These are phyloP conservation scores for Mycena latifolia DNA, from an alignment of 768 basidiomycete genomes.

Conservation along the genomic window DNA sequence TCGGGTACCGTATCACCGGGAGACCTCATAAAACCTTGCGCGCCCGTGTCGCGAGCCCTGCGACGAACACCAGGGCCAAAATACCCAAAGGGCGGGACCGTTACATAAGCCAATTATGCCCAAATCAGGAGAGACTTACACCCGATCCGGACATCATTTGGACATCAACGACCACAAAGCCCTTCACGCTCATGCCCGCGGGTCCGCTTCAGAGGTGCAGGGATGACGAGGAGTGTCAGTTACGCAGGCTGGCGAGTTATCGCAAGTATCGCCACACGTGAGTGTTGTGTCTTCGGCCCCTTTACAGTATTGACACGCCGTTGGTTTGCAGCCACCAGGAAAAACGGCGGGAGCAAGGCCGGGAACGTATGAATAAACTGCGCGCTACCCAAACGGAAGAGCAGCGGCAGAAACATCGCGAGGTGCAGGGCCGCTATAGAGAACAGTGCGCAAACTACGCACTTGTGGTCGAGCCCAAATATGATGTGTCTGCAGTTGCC, in stretches of 20 bases:
- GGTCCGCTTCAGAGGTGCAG: background rate
- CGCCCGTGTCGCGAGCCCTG: no score
- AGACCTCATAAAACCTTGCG: no score
- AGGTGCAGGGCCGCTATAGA: slow-evolving; percentile 5
- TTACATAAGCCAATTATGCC: no score
- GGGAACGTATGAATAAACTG: slow-evolving; percentile 3
- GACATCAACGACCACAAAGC: background rate
- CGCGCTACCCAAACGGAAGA: background rate
- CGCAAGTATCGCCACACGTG: slow-evolving; percentile 6
- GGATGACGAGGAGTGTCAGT: background rate
- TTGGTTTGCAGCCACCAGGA: background rate
- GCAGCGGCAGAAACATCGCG: background rate
- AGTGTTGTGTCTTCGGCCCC: background rate
- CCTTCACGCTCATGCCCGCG: background rate
- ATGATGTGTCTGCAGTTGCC: no score
- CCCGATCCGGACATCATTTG: no score
- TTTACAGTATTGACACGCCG: no score
- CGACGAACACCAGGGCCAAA: no score
- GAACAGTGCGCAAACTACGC: background rate
- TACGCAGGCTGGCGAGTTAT: background rate
- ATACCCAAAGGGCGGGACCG: no score
- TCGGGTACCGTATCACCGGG: no score
- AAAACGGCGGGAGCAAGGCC: background rate
- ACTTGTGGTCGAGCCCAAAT: no score
- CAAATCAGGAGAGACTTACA: no score